Percentiles rank a stretch among this genome's conserved stretches.
Evolutionary conservation across 352 stramenopile genomes (phyloP).

Genomic region (Phytophthora citricola): DNA sequence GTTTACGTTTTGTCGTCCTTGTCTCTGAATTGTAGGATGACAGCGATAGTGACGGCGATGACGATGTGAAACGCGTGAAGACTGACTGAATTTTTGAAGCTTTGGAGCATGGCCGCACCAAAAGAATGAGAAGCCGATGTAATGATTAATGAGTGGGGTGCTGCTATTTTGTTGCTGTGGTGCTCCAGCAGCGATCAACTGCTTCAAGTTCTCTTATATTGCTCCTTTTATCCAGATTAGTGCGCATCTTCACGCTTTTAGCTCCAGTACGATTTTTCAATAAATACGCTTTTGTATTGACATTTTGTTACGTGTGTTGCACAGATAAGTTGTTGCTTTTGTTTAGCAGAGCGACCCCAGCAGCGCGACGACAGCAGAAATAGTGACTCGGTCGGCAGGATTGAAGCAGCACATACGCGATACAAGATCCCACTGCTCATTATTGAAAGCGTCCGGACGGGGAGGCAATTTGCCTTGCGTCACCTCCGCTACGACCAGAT

Average conservation of each 20-base stretch:
- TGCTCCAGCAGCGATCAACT: conserved; percentile 36
- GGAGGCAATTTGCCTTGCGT: conserved; percentile 27
- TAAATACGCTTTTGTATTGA: conserved; percentile 40
- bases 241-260: not conserved
- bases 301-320: conserved; percentile 18
- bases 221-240: conserved; percentile 19
- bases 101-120: conserved; percentile 17
- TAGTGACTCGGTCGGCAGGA: conserved; percentile 26
- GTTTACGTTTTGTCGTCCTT: conserved; percentile 4
- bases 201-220: conserved; percentile 32
- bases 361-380: conserved; percentile 22
- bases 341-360: conserved; percentile 23
- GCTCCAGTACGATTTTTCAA: conserved; percentile 11
- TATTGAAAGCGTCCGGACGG: conserved; percentile 19
- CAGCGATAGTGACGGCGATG: conserved; percentile 70
- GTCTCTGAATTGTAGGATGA: conserved; percentile 48
- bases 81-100: conserved; percentile 47
- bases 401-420: conserved; percentile 33
- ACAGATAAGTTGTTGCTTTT: conserved; percentile 1
- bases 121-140: conserved; percentile 33
- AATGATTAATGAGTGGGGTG: conserved; percentile 41
- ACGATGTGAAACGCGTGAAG: conserved; percentile 74
- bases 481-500: conserved; percentile 28
- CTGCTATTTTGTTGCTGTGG: conserved; percentile 39
- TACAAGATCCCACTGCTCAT: conserved; percentile 39